Conservation (phyloP, 2,329 filamentous ascomycete species). For the Lachnellula occidentalis region DNA sequence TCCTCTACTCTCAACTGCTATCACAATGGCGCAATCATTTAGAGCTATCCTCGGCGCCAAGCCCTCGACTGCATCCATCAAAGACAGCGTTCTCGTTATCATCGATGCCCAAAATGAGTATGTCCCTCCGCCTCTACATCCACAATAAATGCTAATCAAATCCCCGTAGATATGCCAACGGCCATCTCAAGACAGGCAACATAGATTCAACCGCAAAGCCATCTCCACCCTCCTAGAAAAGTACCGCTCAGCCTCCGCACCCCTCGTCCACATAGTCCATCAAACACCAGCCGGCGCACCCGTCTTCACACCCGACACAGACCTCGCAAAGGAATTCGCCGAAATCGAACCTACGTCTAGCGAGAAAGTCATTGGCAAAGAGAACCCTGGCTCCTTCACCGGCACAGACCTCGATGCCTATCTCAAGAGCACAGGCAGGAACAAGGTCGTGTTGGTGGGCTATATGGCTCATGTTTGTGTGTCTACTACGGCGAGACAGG, state of each 20-base stretch:
- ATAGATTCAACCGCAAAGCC: slow-evolving; percentile 47
- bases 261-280: slow-evolving; percentile 58
- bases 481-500: slow-evolving; percentile 58
- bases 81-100: slow-evolving; percentile 58
- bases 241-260: slow-evolving; percentile 50
- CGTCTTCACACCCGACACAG: slow-evolving; percentile 58
- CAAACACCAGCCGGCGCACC: slow-evolving; percentile 55
- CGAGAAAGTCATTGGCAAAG: slow-evolving; percentile 56
- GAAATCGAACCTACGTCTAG: slow-evolving; percentile 47
- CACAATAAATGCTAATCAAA: neutral
- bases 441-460: slow-evolving; percentile 55
- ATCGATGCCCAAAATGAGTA: slow-evolving; percentile 70
- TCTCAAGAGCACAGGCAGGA: slow-evolving; percentile 43
- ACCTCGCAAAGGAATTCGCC: slow-evolving; percentile 54
- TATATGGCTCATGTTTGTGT: slow-evolving; percentile 64
- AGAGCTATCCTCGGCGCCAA: slow-evolving; percentile 42
- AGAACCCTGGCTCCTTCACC: slow-evolving; percentile 54
- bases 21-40: slow-evolving; percentile 24
- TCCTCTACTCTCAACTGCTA: neutral
- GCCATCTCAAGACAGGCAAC: slow-evolving; percentile 50
- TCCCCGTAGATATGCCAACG: slow-evolving; percentile 39
- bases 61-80: slow-evolving; percentile 49
- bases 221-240: slow-evolving; percentile 53
- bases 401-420: slow-evolving; percentile 53
- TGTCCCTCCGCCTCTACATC: slow-evolving; percentile 7